Base-by-base conservation (phyloP, 1,139 yeast species). In the Protomyces macrosporus region DNA sequence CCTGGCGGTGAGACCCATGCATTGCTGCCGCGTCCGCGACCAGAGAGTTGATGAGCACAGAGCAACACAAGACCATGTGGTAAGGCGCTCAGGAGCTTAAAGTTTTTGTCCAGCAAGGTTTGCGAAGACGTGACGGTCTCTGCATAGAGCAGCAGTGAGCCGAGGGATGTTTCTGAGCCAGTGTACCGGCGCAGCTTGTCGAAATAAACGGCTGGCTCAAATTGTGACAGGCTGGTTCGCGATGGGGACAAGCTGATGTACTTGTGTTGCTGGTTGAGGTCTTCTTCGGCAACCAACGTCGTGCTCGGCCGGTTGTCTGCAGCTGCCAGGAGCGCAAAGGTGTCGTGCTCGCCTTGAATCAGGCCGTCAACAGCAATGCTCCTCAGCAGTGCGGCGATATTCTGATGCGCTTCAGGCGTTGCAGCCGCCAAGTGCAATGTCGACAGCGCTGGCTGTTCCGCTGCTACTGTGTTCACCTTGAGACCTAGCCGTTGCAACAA, bases 1-100 rank as follows among this genome's bases (percentile, higher is more conserved):
- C 99, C 99, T 45, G 82, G 81, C 0, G 98, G 98, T 69, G 90
- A 91, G 34, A 95, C 86, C 98, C 98, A 95, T 1, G 86, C 86
- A 70, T 95, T 95, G 1, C 95, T 95, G 5, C 97, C 96, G 66
- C 99, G 82, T 0, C 99, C 99, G 60, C 95, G 80, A 0, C 98
- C 99, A 0, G 90, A 82, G 0, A 89, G 85, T 73, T 95, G 99
- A 2, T 66, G 67, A 37, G 65, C 53, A 36, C 63, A 69, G 3
- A 87, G 81, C n/a, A 84, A 77, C 0, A 87, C 78, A 55, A 85
- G 79, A 0, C 97, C 97, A 52, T 84, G 80, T 0, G 97, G 96
- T 30, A 88, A 74, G 37, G 77, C 70, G 14, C 79, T 76, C 63
- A 91, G 75, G 63, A 89, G 73, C 10, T 78, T 72, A 59, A 84